Conservation (phyloP, 306 rosid genomes). For the Glycine latifolia region DNA sequence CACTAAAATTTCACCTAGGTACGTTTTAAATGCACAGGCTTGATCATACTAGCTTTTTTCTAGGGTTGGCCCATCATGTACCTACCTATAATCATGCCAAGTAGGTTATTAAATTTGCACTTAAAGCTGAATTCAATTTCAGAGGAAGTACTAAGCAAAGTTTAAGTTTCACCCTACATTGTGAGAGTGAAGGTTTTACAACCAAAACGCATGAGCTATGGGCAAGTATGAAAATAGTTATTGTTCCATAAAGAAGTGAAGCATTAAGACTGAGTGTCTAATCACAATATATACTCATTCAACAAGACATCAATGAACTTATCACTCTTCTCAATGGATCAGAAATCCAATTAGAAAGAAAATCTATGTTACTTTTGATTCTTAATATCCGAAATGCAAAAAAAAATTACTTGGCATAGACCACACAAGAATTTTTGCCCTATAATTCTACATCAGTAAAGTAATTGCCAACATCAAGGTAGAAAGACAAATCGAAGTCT, state of each 20-base stretch:
- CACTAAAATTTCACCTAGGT: background rate
- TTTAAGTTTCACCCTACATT: background rate
- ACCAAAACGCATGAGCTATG: background rate
- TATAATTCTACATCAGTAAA: background rate
- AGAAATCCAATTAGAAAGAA: too few species aligned
- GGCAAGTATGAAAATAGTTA: constrained; percentile 3
- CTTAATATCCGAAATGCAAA: background rate
- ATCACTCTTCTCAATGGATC: too few species aligned
- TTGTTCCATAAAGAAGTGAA: background rate
- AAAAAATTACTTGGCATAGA: background rate
- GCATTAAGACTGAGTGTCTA: background rate
- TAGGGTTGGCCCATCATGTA: background rate
- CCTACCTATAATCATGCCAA: constrained; percentile 17
- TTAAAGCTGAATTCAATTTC: constrained; percentile 1
- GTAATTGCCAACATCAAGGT: background rate
- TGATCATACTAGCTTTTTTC: background rate
- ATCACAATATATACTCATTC: background rate
- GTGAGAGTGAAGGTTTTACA: constrained; percentile 12
- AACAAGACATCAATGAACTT: background rate
- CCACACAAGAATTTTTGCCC: background rate
- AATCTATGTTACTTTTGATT: background rate
- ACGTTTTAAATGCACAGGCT: background rate
- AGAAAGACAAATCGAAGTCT: background rate
- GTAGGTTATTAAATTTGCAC: background rate
- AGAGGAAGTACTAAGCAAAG: background rate